Conservation (phyloP, 129 eudicot species). For the Chrysanthemum lavandulifolium region DNA sequence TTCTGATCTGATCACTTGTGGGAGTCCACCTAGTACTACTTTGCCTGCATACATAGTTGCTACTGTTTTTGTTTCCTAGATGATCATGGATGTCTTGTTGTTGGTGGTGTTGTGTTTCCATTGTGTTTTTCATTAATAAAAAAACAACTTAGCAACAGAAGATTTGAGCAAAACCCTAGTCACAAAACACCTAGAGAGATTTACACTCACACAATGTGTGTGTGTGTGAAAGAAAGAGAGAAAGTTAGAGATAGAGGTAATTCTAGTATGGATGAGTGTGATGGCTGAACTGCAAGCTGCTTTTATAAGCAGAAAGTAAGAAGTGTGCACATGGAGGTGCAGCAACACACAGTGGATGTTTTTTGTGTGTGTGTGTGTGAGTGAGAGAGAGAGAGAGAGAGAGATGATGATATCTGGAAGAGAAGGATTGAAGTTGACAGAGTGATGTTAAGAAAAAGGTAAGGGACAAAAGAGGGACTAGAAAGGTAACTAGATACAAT, state of each 20-base stretch:
- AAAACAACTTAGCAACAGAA: background rate
- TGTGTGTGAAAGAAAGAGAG: slow-evolving; percentile 1
- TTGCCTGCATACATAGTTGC: slow-evolving; percentile 69
- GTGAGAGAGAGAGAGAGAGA: slow-evolving; percentile 39
- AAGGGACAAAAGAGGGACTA: slow-evolving; percentile 95
- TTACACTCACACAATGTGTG: slow-evolving; percentile 2
- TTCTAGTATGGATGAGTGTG: slow-evolving; percentile 20
- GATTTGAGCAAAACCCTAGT: slow-evolving; percentile 30
- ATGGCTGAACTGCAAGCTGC: slow-evolving; percentile 25
- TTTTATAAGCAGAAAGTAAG: slow-evolving; percentile 31
- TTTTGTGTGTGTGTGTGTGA: slow-evolving; percentile 30
- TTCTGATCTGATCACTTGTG: slow-evolving; percentile 88
- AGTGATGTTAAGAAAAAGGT: slow-evolving; percentile 61
- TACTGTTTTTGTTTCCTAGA: slow-evolving; percentile 28
- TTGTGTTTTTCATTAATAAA: slow-evolving; percentile 11
- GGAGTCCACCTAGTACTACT: slow-evolving; percentile 97
- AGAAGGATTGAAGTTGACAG: slow-evolving; percentile 99
- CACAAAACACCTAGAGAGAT: slow-evolving; percentile 19
- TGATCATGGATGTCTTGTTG: slow-evolving; percentile 21
- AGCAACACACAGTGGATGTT: background rate
- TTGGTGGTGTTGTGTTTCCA: slow-evolving; percentile 32
- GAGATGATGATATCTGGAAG: slow-evolving; percentile 75
- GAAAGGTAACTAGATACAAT: slow-evolving; percentile 40
- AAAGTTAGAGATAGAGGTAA: background rate
- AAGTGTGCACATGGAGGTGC: slow-evolving; percentile 35